phyloP scores from a whole-genome alignment of 345 rosid genomes.

The Arabidopsis arenosa region DNA sequence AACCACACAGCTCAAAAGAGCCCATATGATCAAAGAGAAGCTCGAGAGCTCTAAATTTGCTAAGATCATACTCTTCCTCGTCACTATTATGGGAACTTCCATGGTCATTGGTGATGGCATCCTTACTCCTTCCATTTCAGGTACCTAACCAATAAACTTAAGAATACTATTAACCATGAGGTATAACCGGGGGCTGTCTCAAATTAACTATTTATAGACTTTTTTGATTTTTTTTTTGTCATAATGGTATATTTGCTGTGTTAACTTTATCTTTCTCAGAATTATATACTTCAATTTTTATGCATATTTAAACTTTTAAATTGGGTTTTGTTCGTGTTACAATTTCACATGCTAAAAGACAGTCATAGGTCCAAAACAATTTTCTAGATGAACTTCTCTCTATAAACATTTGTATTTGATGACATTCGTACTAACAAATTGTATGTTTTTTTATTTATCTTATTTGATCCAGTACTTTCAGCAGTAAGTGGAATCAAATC shows the following conservation, averaged over 20 bases:
- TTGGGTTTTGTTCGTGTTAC: too few relatives aligned
- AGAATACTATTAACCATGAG: too few relatives aligned
- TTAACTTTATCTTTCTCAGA: too few relatives aligned
- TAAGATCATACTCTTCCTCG: conserved; percentile 57
- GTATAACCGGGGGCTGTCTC: too few relatives aligned
- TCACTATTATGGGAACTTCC: conserved; percentile 77
- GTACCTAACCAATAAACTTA: too few relatives aligned
- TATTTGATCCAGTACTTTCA: conserved; percentile 62
- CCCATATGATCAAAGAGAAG: conserved; percentile 55
- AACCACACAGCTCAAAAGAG: conserved; percentile 47
- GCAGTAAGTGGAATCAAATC: conserved; percentile 75
- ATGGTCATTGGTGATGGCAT: conserved; percentile 89
- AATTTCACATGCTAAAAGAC: too few relatives aligned
- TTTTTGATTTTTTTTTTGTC: too few relatives aligned
- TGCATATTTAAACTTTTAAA: too few relatives aligned
- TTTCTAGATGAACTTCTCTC: neutral
- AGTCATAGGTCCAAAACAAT: too few relatives aligned
- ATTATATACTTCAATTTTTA: too few relatives aligned
- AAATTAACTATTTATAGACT: too few relatives aligned
- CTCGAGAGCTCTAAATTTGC: conserved; percentile 51
- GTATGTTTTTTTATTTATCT: neutral
- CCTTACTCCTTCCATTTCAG: conserved; percentile 71
- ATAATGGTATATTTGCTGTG: too few relatives aligned
- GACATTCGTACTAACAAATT: neutral
- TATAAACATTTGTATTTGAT: neutral